phyloP scores from a whole-genome alignment of 2,329 filamentous ascomycete genomes.

The Lachnellula cervina region DNA sequence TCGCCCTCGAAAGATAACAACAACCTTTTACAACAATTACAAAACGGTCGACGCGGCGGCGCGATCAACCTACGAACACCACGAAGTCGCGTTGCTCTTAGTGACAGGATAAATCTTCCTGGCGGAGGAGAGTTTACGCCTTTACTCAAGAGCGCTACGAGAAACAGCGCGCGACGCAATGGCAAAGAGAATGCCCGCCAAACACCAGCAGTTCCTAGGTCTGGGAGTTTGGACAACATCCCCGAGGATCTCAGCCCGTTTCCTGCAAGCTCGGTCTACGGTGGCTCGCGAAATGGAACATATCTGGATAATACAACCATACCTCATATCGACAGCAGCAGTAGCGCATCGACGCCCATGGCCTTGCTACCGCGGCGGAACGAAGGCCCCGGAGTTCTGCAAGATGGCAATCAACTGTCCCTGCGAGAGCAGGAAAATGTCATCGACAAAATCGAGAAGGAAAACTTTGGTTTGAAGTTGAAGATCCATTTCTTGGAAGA shows the following conservation, averaged over 20 bases:
- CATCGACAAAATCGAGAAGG: constrained; percentile 94
- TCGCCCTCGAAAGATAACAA: constrained; percentile 71
- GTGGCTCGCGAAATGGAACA: constrained; percentile 57
- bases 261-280: constrained; percentile 65
- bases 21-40: constrained; percentile 71
- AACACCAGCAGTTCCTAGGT: constrained; percentile 64
- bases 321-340: constrained; percentile 73
- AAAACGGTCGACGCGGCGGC: constrained; percentile 55
- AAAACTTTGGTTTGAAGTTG: constrained; percentile 94
- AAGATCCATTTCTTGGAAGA: constrained; percentile 98
- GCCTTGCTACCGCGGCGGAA: constrained; percentile 60
- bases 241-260: constrained; percentile 70
- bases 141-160: constrained; percentile 74
- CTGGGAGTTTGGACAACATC: constrained; percentile 55
- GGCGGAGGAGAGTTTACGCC: constrained; percentile 85
- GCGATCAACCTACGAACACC: constrained; percentile 66
- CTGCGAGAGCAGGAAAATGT: constrained; percentile 92
- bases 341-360: constrained; percentile 76
- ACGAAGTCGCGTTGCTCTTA: constrained; percentile 61
- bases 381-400: constrained; percentile 62
- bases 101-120: constrained; percentile 67
- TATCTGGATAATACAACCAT: constrained; percentile 67
- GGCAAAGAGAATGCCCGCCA: constrained; percentile 59
- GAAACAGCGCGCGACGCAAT: constrained; percentile 62
- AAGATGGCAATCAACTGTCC: constrained; percentile 86